Percentiles rank a stretch among this genome's conserved stretches.
phyloP scores from a whole-genome alignment of 768 basidiomycete genomes.

The Sarcodon aspratus region DNA sequence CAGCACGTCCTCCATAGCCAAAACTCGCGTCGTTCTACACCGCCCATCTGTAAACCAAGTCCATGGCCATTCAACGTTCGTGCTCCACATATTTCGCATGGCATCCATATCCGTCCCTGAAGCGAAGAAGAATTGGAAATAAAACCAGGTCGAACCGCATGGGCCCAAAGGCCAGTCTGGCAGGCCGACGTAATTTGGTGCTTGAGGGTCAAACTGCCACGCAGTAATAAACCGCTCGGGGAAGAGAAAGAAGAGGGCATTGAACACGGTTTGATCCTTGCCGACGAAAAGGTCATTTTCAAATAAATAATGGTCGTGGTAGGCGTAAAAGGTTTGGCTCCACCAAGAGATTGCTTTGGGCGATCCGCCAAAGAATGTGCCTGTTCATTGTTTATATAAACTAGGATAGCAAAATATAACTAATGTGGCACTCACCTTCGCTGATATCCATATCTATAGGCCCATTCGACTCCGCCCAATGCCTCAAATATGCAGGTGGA shows the following conservation, averaged over 20 bases:
- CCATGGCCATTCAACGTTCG: too few species aligned
- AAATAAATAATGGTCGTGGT: background rate
- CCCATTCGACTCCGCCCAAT: background rate
- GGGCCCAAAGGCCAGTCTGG: background rate
- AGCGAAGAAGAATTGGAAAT: slow-evolving; percentile 15
- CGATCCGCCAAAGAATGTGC: background rate
- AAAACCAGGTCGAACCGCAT: background rate
- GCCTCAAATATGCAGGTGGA: background rate
- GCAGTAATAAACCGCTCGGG: background rate
- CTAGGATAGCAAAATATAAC: background rate
- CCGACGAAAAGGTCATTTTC: background rate
- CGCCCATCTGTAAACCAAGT: too few species aligned
- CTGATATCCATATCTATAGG: background rate
- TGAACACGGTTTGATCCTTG: background rate
- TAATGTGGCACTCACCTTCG: background rate
- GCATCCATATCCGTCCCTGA: slow-evolving; percentile 9
- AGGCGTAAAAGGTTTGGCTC: background rate
- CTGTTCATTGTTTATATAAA: background rate
- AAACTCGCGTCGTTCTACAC: background rate
- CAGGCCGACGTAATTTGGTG: background rate
- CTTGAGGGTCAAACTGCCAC: background rate
- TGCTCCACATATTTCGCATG: slow-evolving; percentile 11
- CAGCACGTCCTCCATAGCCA: background rate
- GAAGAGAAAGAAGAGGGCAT: background rate
- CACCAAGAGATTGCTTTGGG: background rate